These are phyloP conservation scores for Debaryomyces nepalensis DNA, from an alignment of 1,139 yeast genomes.

Conservation along the genomic window DNA sequence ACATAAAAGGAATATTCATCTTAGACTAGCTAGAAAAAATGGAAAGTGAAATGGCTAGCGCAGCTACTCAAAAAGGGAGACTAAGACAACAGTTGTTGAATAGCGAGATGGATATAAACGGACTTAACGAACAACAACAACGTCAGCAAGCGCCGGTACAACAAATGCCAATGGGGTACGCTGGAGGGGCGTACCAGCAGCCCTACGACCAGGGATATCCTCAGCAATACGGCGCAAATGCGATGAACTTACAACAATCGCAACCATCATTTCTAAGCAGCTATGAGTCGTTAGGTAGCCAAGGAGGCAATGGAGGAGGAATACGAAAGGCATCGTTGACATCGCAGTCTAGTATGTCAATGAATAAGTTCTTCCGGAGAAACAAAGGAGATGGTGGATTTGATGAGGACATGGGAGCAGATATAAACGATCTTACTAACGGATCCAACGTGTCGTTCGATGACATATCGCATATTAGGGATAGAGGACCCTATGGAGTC, in stretches of 20 bases:
- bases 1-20: too few relatives aligned
- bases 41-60: conserved; percentile 28
- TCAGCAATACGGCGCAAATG: conserved; percentile 13
- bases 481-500: conserved; percentile 65
- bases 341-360: conserved; percentile 42
- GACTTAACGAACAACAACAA: conserved; percentile 22
- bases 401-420: conserved; percentile 59
- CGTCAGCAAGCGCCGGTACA: conserved; percentile 9
- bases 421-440: conserved; percentile 45
- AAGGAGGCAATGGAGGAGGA: conserved; percentile 12
- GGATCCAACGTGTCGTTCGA: conserved; percentile 58
- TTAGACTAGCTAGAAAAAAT: conserved; percentile 13
- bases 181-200: conserved; percentile 15
- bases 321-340: conserved; percentile 49
- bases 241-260: conserved; percentile 2
- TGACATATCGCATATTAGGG: conserved; percentile 65
- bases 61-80: conserved; percentile 26
- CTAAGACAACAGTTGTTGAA: conserved; percentile 41
- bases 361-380: conserved; percentile 50
- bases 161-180: conserved; percentile 14
- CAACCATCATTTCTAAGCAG: conserved; percentile 15
- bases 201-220: conserved; percentile 20
- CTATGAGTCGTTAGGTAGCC: conserved; percentile 12
- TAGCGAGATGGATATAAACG: conserved; percentile 35
- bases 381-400: conserved; percentile 40